A percentile compares a stretch with the other conserved stretches of the same genome.
Evolutionary conservation across 306 rosid species (phyloP).

Genomic region (Prunus fruticosa): DNA sequence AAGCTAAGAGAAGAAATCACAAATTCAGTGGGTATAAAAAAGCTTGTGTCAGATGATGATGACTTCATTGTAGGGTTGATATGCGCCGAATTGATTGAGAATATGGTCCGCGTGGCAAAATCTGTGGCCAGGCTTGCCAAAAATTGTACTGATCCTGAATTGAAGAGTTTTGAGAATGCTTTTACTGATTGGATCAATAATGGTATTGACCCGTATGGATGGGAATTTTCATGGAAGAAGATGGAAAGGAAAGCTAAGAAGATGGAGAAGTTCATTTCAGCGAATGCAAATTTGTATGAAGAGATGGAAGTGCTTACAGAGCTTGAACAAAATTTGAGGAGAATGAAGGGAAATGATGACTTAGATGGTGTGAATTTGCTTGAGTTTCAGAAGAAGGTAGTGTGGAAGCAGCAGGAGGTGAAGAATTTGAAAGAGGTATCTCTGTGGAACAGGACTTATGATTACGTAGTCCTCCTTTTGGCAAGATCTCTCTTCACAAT

Average conservation of each 20-base stretch:
- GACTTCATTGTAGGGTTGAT: constrained; percentile 54
- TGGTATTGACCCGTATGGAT: constrained; percentile 63
- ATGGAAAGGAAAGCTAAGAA: constrained; percentile 88
- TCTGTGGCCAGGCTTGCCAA: constrained; percentile 80
- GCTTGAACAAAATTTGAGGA: constrained; percentile 75
- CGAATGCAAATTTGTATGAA: constrained; percentile 80
- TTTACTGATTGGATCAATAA: constrained; percentile 50
- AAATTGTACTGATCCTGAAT: constrained; percentile 72
- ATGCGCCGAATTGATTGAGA: constrained; percentile 70
- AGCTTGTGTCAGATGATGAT: constrained; percentile 83
- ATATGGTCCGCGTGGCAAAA: constrained; percentile 64
- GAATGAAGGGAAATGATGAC: constrained; percentile 68
- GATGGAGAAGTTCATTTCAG: constrained; percentile 76
- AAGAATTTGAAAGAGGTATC: constrained; percentile 65
- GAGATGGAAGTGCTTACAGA: constrained; percentile 92
- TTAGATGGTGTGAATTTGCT: constrained; percentile 42
- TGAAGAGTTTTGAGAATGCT: constrained; percentile 59
- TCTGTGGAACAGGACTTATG: constrained; percentile 82
- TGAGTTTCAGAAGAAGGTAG: constrained; percentile 80
- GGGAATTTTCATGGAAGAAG: constrained; percentile 66
- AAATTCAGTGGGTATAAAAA: constrained; percentile 68
- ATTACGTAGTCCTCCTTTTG: constrained; percentile 62
- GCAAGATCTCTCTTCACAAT: constrained; percentile 80
- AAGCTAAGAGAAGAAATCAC: constrained; percentile 75
- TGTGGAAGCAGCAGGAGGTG: constrained; percentile 77